Conservation (phyloP, 2,329 filamentous ascomycete genomes). For the Colletotrichum abscissum region DNA sequence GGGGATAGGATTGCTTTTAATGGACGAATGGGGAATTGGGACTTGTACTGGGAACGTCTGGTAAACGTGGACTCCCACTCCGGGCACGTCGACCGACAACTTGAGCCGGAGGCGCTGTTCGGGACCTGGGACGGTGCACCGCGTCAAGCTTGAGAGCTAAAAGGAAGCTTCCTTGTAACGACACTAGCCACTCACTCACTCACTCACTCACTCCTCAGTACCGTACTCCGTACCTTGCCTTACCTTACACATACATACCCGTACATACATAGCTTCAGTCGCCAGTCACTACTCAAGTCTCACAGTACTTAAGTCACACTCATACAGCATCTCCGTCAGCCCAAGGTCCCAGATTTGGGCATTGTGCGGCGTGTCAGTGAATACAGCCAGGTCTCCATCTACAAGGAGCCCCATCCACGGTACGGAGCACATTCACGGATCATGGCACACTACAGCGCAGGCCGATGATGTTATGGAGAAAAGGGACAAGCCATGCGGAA, state of each 20-base stretch:
- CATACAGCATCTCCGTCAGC: not conserved
- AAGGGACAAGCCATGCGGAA: conserved; percentile 31
- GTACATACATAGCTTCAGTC: not conserved
- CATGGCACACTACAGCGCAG: conserved; percentile 21
- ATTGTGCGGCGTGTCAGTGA: not conserved
- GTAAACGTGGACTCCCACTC: not conserved
- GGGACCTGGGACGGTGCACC: conserved; percentile 21
- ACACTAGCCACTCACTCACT: not conserved
- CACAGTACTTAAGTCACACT: not conserved
- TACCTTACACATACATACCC: too few species aligned
- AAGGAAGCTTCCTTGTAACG: conserved; percentile 1
- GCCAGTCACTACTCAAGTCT: not conserved
- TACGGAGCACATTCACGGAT: conserved; percentile 10
- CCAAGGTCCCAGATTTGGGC: not conserved
- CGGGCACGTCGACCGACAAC: not conserved
- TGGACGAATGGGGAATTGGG: conserved; percentile 34
- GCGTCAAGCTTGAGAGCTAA: conserved; percentile 1
- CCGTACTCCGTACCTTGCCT: too few species aligned
- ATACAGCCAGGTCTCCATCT: not conserved
- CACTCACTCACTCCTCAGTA: not conserved
- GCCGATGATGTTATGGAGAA: conserved; percentile 33
- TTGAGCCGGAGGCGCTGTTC: conserved; percentile 25
- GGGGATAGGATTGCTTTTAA: conserved; percentile 34
- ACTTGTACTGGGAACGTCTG: not conserved
- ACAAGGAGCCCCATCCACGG: conserved; percentile 13